Evolutionary conservation across 2,329 filamentous ascomycete species (phyloP).

Genomic region (Cercospora nicotianae): DNA sequence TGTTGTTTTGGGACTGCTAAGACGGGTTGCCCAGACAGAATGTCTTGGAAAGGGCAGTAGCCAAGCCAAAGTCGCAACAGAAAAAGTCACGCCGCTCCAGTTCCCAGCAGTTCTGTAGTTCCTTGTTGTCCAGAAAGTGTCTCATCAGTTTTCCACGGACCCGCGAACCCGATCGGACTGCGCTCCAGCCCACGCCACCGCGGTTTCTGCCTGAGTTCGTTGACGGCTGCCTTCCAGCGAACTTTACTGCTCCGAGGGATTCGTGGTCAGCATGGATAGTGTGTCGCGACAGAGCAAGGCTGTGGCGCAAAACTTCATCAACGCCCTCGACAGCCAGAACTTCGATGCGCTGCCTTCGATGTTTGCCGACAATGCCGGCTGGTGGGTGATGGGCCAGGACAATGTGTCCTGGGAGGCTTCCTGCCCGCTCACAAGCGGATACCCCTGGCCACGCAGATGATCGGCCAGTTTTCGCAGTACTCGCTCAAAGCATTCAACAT

Average conservation of each 20-base stretch:
- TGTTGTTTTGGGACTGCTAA: slow-evolving; percentile 8
- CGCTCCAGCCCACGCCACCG: background rate
- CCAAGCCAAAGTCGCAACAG: slow-evolving; percentile 10
- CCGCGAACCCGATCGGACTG: background rate
- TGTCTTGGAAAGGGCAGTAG: slow-evolving; percentile 11
- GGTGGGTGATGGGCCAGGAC: slow-evolving; percentile 14
- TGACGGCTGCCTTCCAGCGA: background rate
- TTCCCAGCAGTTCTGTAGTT: slow-evolving; percentile 3
- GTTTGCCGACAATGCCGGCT: slow-evolving; percentile 11
- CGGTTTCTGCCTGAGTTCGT: background rate
- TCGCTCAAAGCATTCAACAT: slow-evolving; percentile 15
- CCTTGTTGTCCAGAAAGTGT: background rate
- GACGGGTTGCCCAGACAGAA: slow-evolving; percentile 10
- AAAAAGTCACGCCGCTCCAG: slow-evolving; percentile 3
- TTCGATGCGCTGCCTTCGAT: slow-evolving; percentile 9
- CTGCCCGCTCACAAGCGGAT: slow-evolving; percentile 5
- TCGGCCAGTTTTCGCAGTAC: slow-evolving; percentile 10
- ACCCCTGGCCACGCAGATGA: slow-evolving; percentile 11
- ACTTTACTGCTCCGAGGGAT: background rate
- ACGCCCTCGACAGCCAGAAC: slow-evolving; percentile 10
- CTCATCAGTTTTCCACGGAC: background rate
- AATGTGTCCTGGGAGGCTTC: slow-evolving; percentile 11
- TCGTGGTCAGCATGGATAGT: slow-evolving; percentile 8
- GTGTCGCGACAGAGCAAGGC: slow-evolving; percentile 11
- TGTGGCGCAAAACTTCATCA: slow-evolving; percentile 13